Conservation (phyloP, 192 early-diverging fungal species). For the Dissophora ornata region DNA sequence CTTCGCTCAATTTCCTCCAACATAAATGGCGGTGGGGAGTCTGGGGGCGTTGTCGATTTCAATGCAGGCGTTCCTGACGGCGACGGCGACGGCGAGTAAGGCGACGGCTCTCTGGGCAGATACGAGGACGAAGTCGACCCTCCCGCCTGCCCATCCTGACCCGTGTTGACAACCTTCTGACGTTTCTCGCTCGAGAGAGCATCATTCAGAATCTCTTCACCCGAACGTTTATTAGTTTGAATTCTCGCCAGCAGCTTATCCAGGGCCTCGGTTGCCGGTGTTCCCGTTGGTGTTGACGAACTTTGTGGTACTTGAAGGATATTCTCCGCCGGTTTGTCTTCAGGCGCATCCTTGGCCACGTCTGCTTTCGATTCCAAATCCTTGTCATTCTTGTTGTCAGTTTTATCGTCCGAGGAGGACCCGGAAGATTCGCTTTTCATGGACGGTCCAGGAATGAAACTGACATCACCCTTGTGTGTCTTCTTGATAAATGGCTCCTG, state of each 20-base stretch:
- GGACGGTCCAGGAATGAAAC: slow-evolving; percentile 51
- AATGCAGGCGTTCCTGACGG: slow-evolving; percentile 19
- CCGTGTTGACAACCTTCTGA: slow-evolving; percentile 39
- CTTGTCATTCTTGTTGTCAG: not conserved
- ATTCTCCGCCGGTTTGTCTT: slow-evolving; percentile 33
- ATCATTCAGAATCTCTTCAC: slow-evolving; percentile 46
- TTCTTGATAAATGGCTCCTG: slow-evolving; percentile 67
- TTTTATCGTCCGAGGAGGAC: not conserved
- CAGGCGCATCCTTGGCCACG: not conserved
- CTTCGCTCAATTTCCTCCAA: slow-evolving; percentile 24
- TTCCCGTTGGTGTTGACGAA: slow-evolving; percentile 30
- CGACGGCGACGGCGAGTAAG: slow-evolving; percentile 52
- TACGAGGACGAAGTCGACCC: slow-evolving; percentile 11
- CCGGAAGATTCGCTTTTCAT: not conserved
- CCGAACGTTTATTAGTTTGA: slow-evolving; percentile 51
- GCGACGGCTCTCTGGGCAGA: slow-evolving; percentile 47
- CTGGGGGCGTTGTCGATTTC: slow-evolving; percentile 20
- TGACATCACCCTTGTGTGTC: slow-evolving; percentile 70
- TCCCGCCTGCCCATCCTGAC: slow-evolving; percentile 17
- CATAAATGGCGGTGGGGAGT: slow-evolving; percentile 30
- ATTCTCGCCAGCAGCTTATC: slow-evolving; percentile 67
- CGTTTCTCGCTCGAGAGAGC: slow-evolving; percentile 46
- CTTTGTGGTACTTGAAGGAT: slow-evolving; percentile 7
- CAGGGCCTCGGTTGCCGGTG: slow-evolving; percentile 56
- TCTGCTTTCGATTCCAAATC: not conserved